These are phyloP conservation scores for Rutstroemia sydowiana DNA, from an alignment of 2,329 filamentous ascomycete species.

Conservation along the genomic window DNA sequence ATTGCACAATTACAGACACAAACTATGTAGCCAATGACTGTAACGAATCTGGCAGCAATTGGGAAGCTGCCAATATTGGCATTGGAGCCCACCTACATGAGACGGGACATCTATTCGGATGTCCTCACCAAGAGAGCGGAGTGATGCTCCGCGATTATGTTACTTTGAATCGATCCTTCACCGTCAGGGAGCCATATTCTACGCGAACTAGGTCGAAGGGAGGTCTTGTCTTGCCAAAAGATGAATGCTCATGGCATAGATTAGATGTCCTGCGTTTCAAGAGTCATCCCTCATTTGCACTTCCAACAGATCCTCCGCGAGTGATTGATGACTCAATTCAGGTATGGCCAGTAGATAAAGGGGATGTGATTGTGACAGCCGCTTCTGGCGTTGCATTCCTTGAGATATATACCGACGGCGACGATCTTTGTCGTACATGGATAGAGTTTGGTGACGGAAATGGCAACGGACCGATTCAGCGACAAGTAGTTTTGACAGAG, in stretches of 20 bases:
- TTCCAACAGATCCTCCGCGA: constrained; percentile 64
- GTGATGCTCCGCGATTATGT: constrained; percentile 89
- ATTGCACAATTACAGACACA: constrained; percentile 84
- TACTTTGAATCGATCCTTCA: constrained; percentile 74
- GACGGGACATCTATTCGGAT: constrained; percentile 82
- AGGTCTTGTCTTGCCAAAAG: constrained; percentile 62
- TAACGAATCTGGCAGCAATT: constrained; percentile 80
- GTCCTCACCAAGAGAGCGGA: constrained; percentile 82
- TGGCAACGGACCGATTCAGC: constrained; percentile 52
- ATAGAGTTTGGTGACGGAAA: constrained; percentile 68
- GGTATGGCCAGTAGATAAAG: constrained; percentile 75
- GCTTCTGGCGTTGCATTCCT: constrained; percentile 77
- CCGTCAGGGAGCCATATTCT: constrained; percentile 73
- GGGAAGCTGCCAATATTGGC: constrained; percentile 92
- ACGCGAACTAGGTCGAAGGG: constrained; percentile 82
- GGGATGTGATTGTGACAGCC: constrained; percentile 69
- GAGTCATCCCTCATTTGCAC: constrained; percentile 80
- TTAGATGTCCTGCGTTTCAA: constrained; percentile 84
- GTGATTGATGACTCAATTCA: constrained; percentile 70
- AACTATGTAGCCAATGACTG: constrained; percentile 76
- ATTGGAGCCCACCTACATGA: constrained; percentile 92
- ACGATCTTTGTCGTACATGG: constrained; percentile 72
- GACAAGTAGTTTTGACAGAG: constrained; percentile 69
- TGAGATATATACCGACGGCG: constrained; percentile 74
- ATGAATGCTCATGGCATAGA: constrained; percentile 89